Evolutionary conservation across 2,329 filamentous ascomycete genomes (phyloP), one percentile per base, ranked within the genome.

Genomic region (Bipolaris sorokiniana): DNA sequence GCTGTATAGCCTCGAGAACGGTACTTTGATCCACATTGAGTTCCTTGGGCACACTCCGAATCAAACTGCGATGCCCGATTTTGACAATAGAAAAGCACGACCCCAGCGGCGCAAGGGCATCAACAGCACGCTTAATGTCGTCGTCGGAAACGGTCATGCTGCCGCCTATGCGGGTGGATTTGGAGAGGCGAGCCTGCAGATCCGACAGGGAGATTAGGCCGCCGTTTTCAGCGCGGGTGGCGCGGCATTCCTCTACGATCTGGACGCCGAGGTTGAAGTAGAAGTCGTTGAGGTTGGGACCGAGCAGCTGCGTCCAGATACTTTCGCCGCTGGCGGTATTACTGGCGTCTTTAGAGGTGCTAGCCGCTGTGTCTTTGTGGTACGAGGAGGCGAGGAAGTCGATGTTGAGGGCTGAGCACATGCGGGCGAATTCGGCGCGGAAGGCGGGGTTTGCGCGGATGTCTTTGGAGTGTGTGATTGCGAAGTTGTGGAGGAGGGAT

Each of bases 181-280:
- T 86, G 64, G 87, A 86, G 23, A 98, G 88, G 42, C 87, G 83
- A 71, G 93, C 89, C 55, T 87, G 82, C 67, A 96, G 88, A 77
- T 98, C 94, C 42, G 85, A 82, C 16, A 98, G 84, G 10, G 90
- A 90, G 51, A 99, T 91, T 69, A 99, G 81, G 0, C 95, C 95
- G 6, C 95, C 95, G 74, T 99, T 99, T 78, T 97, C 94, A 3
- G 86, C 86, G 50, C 95, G 83, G 42, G 92, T 97, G 50, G 89
- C 87, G 5, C 92, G 84, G 74, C 95, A 99, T 7, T 97, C 87
- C 77, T 98, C 94, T 5, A 99, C 95, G 0, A 98, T 90, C 48
- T 91, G 85, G n/a, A 98, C 94, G 1, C 92, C 95, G 44, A 99
- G 86, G 80, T 96, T 94, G 77, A 98, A 98, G 80, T 98, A 99